These are phyloP conservation scores for Teratosphaeria nubilosa DNA, from an alignment of 2,329 filamentous ascomycete genomes.

Conservation along the genomic window DNA sequence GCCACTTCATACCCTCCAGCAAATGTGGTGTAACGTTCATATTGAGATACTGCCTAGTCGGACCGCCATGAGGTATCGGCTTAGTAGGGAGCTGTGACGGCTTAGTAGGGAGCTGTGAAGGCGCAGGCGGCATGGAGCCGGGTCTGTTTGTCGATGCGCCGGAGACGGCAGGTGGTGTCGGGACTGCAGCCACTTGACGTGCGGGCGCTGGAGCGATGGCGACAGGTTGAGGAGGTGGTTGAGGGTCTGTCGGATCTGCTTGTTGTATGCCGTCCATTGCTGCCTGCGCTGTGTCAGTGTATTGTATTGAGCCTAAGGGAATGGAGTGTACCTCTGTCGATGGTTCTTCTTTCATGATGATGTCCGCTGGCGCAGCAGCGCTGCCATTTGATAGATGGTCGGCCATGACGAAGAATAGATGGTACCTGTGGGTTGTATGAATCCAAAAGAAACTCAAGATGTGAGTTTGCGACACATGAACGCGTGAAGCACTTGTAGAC, in stretches of 20 bases:
- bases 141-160: constrained; percentile 11
- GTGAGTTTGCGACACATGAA: not conserved
- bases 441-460: too few species aligned
- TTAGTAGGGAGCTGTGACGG: constrained; percentile 23
- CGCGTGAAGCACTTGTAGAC: not conserved
- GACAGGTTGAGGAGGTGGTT: constrained; percentile 15
- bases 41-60: constrained; percentile 41
- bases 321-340: not conserved
- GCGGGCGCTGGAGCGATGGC: constrained; percentile 8
- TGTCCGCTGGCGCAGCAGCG: constrained; percentile 12
- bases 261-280: constrained; percentile 8
- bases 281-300: not conserved
- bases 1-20: constrained; percentile 43
- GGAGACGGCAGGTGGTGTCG: constrained; percentile 13
- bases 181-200: constrained; percentile 10
- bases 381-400: constrained; percentile 18
- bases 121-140: constrained; percentile 22
- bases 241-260: constrained; percentile 16
- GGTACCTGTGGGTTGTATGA: not conserved
- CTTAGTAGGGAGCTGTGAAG: constrained; percentile 22
- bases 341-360: constrained; percentile 29
- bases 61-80: constrained; percentile 37
- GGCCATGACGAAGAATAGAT: constrained; percentile 16
- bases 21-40: constrained; percentile 40
- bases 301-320: not conserved